Evolutionary conservation across 2,329 filamentous ascomycete genomes (phyloP).

Genomic region (Ophiocordyceps camponoti-rufipedis): DNA sequence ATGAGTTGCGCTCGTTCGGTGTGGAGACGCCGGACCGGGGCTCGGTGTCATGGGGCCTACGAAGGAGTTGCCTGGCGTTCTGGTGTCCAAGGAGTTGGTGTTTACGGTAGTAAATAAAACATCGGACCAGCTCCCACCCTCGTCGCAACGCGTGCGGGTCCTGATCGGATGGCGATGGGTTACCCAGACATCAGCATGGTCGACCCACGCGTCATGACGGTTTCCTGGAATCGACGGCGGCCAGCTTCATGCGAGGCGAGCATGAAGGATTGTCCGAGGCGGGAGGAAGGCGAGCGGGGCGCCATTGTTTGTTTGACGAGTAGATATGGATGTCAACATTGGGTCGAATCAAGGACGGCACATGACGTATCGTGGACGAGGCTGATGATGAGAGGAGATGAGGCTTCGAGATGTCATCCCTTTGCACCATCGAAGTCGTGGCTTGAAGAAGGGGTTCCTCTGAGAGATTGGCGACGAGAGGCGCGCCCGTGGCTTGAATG

Average conservation of each 20-base stretch:
- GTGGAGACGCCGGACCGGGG: neutral
- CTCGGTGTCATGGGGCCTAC: neutral
- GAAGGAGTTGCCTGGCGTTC: conserved; percentile 10
- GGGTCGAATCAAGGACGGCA: neutral
- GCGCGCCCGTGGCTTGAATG: too few relatives aligned
- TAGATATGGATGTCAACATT: neutral
- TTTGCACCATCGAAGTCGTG: too few relatives aligned
- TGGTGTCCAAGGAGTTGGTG: conserved; percentile 12
- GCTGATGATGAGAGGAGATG: too few relatives aligned
- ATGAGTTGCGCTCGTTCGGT: conserved; percentile 15
- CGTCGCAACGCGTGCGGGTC: neutral
- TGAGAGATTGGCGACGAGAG: too few relatives aligned
- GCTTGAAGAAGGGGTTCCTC: too few relatives aligned
- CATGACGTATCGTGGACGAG: neutral
- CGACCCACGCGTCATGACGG: neutral
- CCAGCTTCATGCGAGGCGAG: neutral
- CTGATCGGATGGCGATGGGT: neutral
- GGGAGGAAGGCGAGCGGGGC: too few relatives aligned
- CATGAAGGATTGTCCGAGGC: neutral
- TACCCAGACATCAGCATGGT: neutral
- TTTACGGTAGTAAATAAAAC: neutral
- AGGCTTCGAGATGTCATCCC: too few relatives aligned
- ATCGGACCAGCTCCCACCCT: neutral
- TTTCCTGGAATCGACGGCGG: neutral
- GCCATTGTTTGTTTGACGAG: neutral